Evolutionary conservation across 805 yeast genomes (phyloP).

Genomic region (Barnettozyma siamensis): DNA sequence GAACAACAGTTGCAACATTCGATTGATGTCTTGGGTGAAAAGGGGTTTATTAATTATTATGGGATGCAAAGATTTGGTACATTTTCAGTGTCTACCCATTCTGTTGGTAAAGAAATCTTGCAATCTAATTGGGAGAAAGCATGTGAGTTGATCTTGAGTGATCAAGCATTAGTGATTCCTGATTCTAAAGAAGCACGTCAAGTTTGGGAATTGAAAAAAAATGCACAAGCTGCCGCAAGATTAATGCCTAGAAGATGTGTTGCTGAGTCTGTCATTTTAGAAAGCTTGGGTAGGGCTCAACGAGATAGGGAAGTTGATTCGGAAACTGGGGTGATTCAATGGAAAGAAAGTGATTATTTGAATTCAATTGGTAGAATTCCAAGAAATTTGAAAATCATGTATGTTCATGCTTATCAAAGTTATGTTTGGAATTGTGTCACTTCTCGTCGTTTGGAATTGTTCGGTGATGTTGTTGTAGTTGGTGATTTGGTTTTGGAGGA

Average conservation of each 20-base stretch:
- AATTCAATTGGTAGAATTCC: conserved; percentile 86
- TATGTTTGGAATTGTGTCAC: conserved; percentile 90
- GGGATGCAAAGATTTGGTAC: conserved; percentile 99
- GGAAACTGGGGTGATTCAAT: conserved; percentile 29
- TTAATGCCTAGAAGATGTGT: conserved; percentile 83
- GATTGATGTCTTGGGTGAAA: conserved; percentile 48
- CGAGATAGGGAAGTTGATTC: conserved; percentile 33
- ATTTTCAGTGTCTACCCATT: conserved; percentile 86
- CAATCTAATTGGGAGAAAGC: conserved; percentile 76
- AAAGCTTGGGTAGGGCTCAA: conserved; percentile 47
- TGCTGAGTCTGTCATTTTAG: conserved; percentile 75
- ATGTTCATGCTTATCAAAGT: conserved; percentile 96
- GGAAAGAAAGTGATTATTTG: conserved; percentile 52
- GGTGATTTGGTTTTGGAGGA: conserved; percentile 72
- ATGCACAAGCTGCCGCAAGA: conserved; percentile 59
- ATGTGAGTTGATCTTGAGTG: conserved; percentile 70
- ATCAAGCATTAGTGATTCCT: conserved; percentile 79
- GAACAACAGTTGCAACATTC: conserved; percentile 45
- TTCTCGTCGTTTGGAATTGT: conserved; percentile 63
- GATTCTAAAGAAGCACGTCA: conserved; percentile 79
- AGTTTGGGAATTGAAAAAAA: conserved; percentile 69
- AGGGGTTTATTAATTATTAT: conserved; percentile 88
- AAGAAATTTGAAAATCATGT: conserved; percentile 86
- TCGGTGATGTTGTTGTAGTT: conserved; percentile 62
- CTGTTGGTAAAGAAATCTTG: conserved; percentile 68